Percentiles rank a stretch among this genome's conserved stretches.
Evolutionary conservation across 2,329 filamentous ascomycete genomes (phyloP).

Genomic region (Geosmithia putterillii): DNA sequence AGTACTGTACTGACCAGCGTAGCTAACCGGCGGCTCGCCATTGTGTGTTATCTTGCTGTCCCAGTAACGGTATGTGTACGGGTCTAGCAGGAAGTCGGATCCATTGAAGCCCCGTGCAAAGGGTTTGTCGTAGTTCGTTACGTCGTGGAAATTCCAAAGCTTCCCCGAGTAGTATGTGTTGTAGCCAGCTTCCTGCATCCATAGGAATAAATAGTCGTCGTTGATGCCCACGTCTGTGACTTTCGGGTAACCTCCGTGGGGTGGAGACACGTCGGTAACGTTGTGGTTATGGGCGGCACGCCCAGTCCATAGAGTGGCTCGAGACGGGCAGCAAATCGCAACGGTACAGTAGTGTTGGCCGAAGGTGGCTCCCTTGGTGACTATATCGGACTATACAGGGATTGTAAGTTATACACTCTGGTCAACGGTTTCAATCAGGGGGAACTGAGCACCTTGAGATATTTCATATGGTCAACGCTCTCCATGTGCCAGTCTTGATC

Average conservation of each 20-base stretch:
- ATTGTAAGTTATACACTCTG: too few relatives aligned
- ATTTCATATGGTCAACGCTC: constrained; percentile 41
- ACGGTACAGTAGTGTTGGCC: constrained; percentile 43
- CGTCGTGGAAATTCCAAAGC: constrained; percentile 36
- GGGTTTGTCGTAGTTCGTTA: constrained; percentile 35
- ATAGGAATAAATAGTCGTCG: constrained; percentile 33
- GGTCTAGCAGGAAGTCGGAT: constrained; percentile 47
- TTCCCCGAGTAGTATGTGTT: constrained; percentile 43
- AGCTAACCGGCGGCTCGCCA: constrained; percentile 35
- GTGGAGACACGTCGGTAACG: constrained; percentile 3
- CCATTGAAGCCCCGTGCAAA: constrained; percentile 42
- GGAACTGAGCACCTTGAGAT: constrained; percentile 24
- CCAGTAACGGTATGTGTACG: constrained; percentile 54
- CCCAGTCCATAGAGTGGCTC: constrained; percentile 4
- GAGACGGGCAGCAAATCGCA: constrained; percentile 4
- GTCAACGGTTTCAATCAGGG: too few relatives aligned
- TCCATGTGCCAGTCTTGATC: constrained; percentile 47
- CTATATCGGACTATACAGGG: constrained; percentile 18
- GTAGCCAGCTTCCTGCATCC: constrained; percentile 37
- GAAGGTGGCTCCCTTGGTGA: constrained; percentile 39
- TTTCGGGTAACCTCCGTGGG: constrained; percentile 27
- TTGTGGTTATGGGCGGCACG: constrained; percentile 5
- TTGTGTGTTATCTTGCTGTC: constrained; percentile 54
- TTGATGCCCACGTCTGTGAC: constrained; percentile 36
- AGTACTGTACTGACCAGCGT: constrained; percentile 38